Conservation (phyloP, 768 basidiomycete genomes). For the Termitomyces sp. region DNA sequence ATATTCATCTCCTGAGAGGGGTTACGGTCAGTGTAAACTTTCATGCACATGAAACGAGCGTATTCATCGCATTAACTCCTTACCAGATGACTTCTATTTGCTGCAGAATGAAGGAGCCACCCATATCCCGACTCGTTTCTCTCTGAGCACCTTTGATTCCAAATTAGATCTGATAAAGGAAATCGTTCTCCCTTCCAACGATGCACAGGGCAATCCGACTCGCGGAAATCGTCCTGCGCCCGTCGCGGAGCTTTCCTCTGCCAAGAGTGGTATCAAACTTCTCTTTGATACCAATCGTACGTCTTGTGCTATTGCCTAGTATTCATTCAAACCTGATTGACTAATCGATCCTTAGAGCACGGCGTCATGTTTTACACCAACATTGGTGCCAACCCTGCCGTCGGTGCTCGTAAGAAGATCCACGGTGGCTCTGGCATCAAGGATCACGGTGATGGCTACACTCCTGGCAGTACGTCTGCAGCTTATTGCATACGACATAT, state of each 20-base stretch:
- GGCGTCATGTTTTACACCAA: slow-evolving; percentile 78
- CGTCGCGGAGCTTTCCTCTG: slow-evolving; percentile 51
- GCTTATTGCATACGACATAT: neutral
- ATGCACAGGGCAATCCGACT: slow-evolving; percentile 18
- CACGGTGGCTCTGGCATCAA: slow-evolving; percentile 68
- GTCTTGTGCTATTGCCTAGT: slow-evolving; percentile 21
- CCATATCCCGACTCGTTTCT: slow-evolving; percentile 45
- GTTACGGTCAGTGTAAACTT: slow-evolving; percentile 49
- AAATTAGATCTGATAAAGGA: slow-evolving; percentile 45
- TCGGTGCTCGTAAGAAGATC: slow-evolving; percentile 64
- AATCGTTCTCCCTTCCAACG: slow-evolving; percentile 31
- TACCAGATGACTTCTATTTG: slow-evolving; percentile 62
- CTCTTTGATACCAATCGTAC: slow-evolving; percentile 69
- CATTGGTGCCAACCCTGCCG: slow-evolving; percentile 42
- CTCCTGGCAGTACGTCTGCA: slow-evolving; percentile 45
- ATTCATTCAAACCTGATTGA: neutral
- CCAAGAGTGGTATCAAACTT: slow-evolving; percentile 56
- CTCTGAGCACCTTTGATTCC: slow-evolving; percentile 36
- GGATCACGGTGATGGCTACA: slow-evolving; percentile 56
- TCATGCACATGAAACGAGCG: neutral
- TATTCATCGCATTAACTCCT: neutral
- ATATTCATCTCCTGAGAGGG: slow-evolving; percentile 48
- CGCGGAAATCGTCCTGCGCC: slow-evolving; percentile 33
- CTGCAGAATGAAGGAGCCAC: slow-evolving; percentile 37
- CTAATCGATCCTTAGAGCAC: slow-evolving; percentile 41